A percentile compares a stretch with the other conserved stretches of the same genome.
Conservation (phyloP, 2,329 filamentous ascomycete species). For the Fusarium poae region DNA sequence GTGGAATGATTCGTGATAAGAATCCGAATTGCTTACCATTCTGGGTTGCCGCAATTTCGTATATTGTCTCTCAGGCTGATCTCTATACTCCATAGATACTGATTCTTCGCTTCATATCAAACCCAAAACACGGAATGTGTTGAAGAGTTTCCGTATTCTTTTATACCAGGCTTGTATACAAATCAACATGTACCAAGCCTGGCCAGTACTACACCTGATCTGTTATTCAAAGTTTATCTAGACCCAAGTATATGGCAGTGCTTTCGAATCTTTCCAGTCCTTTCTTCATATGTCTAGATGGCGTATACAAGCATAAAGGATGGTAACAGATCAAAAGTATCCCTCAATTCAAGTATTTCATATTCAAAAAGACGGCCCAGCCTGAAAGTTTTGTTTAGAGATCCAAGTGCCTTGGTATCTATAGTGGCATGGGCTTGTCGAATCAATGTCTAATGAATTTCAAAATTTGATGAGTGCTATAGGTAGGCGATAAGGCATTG, state of each 20-base stretch:
- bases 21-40: background rate
- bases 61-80: background rate
- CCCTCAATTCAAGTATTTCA: background rate
- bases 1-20: background rate
- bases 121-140: too few species aligned
- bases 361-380: background rate
- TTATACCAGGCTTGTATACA: background rate
- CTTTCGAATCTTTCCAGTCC: background rate
- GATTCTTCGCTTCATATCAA: background rate
- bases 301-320: background rate
- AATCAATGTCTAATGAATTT: background rate
- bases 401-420: background rate
- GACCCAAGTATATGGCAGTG: background rate
- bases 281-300: background rate
- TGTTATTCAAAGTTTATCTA: too few species aligned
- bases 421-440: background rate
- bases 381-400: too few species aligned
- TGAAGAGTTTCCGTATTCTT: background rate
- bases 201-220: background rate
- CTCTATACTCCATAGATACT: background rate
- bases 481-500: background rate
- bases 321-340: background rate
- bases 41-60: background rate
- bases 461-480: background rate
- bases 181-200: background rate